Conservation (phyloP, 306 rosid species). For the Morella rubra region DNA sequence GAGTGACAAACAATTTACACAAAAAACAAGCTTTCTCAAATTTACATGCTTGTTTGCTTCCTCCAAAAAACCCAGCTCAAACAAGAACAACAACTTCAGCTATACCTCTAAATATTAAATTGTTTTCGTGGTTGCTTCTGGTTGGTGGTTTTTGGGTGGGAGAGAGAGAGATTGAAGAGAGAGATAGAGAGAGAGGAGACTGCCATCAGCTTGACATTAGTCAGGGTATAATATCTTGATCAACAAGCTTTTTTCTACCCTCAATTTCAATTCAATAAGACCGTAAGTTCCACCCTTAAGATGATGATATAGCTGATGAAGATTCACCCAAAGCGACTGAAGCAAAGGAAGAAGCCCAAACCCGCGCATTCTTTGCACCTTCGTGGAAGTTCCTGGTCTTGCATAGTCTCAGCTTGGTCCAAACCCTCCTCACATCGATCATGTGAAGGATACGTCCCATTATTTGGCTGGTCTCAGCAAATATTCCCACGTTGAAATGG, state of each 20-base stretch:
- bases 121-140: too few species aligned
- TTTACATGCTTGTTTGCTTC: conserved; percentile 52
- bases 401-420: conserved; percentile 65
- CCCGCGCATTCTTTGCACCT: conserved; percentile 61
- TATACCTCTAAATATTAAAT: conserved; percentile 24
- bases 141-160: too few species aligned
- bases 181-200: conserved; percentile 6
- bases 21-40: conserved; percentile 38
- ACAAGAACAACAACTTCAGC: conserved; percentile 32
- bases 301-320: conserved; percentile 39
- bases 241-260: conserved; percentile 34
- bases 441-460: conserved; percentile 51
- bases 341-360: conserved; percentile 78
- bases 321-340: conserved; percentile 72
- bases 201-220: conserved; percentile 31
- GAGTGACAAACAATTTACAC: conserved; percentile 39
- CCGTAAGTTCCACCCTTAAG: conserved; percentile 24
- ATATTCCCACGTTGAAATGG: conserved; percentile 63
- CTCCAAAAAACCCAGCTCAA: conserved; percentile 38
- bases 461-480: conserved; percentile 69
- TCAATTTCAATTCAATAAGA: conserved; percentile 34
- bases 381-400: conserved; percentile 68
- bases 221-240: conserved; percentile 24
- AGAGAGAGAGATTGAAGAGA: background rate
- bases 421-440: conserved; percentile 61